phyloP scores from a whole-genome alignment of 1,284 basidiomycete genomes.

The Trametes hirsuta region DNA sequence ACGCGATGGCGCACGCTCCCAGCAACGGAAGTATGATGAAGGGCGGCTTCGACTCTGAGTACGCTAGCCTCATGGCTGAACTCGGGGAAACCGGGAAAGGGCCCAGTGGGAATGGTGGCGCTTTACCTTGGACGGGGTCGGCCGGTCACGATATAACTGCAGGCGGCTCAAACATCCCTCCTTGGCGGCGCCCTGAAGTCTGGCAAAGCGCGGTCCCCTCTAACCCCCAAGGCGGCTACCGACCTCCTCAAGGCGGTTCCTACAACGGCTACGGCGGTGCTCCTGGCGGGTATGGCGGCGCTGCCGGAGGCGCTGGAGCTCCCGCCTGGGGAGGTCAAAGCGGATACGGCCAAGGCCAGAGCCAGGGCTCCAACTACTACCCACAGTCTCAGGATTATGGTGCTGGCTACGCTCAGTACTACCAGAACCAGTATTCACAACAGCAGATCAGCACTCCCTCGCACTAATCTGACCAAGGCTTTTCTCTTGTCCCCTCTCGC shows the following conservation, averaged over 20 bases:
- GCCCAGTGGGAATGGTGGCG: constrained; percentile 55
- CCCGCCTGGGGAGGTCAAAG: constrained; percentile 41
- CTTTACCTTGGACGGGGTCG: constrained; percentile 63
- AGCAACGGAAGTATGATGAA: constrained; percentile 51
- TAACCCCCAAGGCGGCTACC: constrained; percentile 44
- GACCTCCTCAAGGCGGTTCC: constrained; percentile 41
- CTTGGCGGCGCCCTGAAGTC: constrained; percentile 85
- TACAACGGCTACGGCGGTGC: constrained; percentile 35
- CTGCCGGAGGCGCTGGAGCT: constrained; percentile 18
- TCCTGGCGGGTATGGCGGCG: constrained; percentile 31
- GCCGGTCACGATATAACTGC: constrained; percentile 76
- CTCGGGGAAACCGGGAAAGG: constrained; percentile 84
- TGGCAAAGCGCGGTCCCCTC: constrained; percentile 62
- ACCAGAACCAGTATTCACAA: constrained; percentile 80
- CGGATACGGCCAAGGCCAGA: constrained; percentile 38
- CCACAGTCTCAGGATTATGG: constrained; percentile 65
- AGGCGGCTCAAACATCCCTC: constrained; percentile 80
- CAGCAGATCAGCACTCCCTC: constrained; percentile 62
- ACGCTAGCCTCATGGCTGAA: constrained; percentile 97
- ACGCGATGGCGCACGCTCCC: constrained; percentile 44
- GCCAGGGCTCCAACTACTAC: constrained; percentile 27
- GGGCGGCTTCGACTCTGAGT: constrained; percentile 94
- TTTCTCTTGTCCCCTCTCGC: constrained; percentile 8
- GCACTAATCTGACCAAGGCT: constrained; percentile 35
- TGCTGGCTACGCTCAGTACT: constrained; percentile 78